Evolutionary conservation across 2,329 filamentous ascomycete genomes (phyloP).

Genomic region (Verticillium albo-atrum): DNA sequence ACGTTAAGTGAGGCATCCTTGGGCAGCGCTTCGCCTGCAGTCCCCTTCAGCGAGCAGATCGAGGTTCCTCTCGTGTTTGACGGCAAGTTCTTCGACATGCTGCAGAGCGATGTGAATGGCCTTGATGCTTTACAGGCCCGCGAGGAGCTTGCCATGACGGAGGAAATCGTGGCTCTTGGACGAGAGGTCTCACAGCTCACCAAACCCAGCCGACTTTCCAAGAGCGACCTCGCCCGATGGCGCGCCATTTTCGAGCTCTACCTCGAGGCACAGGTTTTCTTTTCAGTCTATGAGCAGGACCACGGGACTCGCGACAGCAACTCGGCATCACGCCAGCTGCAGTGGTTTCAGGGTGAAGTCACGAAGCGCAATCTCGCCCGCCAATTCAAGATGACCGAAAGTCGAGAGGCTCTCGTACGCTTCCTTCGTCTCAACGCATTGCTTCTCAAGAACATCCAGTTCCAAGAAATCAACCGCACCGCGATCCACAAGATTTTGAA

Average conservation of each 20-base stretch:
- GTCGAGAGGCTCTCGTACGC: constrained; percentile 56
- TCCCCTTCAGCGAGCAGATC: constrained; percentile 33
- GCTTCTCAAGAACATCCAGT: constrained; percentile 75
- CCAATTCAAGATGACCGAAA: constrained; percentile 63
- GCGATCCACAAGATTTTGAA: constrained; percentile 83
- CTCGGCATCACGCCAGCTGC: constrained; percentile 62
- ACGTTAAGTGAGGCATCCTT: background rate
- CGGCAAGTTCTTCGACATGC: constrained; percentile 71
- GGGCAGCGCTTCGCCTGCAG: background rate
- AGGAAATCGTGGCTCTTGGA: constrained; percentile 61
- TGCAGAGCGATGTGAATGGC: constrained; percentile 66
- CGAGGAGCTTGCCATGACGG: constrained; percentile 60
- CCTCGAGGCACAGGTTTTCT: constrained; percentile 75
- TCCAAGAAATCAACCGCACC: constrained; percentile 77
- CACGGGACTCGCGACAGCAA: constrained; percentile 63
- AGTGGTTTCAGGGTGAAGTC: constrained; percentile 69
- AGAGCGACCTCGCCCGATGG: constrained; percentile 70
- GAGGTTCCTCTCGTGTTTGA: constrained; percentile 76
- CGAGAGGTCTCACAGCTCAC: constrained; percentile 60
- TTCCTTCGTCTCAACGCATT: constrained; percentile 71
- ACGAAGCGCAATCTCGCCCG: constrained; percentile 52
- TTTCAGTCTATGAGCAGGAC: constrained; percentile 69
- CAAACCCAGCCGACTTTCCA: constrained; percentile 57
- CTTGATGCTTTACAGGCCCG: constrained; percentile 64
- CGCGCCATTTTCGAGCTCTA: constrained; percentile 79